phyloP scores from a whole-genome alignment of 495 filamentous ascomycete species.

The Xylaria cubensis region DNA sequence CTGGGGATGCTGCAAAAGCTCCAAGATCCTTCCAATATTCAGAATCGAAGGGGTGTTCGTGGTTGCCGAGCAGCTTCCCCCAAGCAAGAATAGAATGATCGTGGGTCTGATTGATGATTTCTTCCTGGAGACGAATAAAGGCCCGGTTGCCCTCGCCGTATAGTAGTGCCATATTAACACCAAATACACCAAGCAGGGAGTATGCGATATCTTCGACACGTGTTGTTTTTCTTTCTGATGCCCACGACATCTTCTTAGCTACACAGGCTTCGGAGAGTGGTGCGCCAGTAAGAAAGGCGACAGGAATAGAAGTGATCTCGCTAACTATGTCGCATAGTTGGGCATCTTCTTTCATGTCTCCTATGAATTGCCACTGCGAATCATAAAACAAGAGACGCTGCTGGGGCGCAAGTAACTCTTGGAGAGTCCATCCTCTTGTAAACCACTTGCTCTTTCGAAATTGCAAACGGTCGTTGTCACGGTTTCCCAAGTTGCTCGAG shows the following conservation, averaged over 20 bases:
- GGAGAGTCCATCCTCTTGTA: background rate
- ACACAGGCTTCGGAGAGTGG: background rate
- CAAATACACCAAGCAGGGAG: background rate
- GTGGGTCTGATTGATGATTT: constrained; percentile 3
- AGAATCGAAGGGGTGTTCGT: background rate
- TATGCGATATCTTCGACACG: background rate
- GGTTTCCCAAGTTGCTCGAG: too few species aligned
- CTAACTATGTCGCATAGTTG: background rate
- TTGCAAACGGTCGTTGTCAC: background rate
- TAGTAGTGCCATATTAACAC: background rate
- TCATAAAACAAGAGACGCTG: background rate
- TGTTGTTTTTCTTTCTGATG: background rate
- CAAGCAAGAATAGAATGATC: background rate
- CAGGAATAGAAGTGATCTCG: background rate
- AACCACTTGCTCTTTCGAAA: background rate
- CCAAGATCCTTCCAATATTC: background rate
- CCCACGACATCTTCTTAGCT: background rate
- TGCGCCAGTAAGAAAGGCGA: background rate
- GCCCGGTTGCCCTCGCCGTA: background rate
- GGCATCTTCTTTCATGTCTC: background rate
- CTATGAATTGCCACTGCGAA: background rate
- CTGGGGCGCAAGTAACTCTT: background rate
- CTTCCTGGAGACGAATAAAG: background rate
- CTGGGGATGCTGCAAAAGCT: background rate
- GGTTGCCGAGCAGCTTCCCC: background rate